phyloP scores from a whole-genome alignment of 352 stramenopile genomes.

The Phytophthora lateralis region DNA sequence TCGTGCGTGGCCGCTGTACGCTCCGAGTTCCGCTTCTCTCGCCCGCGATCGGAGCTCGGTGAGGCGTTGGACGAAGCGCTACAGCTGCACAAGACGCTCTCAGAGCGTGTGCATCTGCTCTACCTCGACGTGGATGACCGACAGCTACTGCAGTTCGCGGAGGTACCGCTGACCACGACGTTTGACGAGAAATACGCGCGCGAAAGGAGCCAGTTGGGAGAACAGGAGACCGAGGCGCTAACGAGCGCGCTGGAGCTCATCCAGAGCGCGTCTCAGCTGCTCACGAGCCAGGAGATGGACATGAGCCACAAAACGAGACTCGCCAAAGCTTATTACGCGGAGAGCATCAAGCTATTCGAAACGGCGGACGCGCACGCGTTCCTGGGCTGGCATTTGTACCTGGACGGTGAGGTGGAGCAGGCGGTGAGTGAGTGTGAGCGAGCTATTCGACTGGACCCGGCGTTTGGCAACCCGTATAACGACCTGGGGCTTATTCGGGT shows the following conservation, averaged over 20 bases:
- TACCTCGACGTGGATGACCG: conserved; percentile 52
- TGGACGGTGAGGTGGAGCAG: conserved; percentile 60
- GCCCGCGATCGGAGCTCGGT: conserved; percentile 22
- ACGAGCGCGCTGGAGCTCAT: conserved; percentile 62
- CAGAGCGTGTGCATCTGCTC: conserved; percentile 68
- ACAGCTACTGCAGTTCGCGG: conserved; percentile 45
- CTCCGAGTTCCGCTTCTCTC: conserved; percentile 46
- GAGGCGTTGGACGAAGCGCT: conserved; percentile 67
- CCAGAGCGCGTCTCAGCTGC: conserved; percentile 49
- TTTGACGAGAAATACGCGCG: conserved; percentile 63
- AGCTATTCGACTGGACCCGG: conserved; percentile 69
- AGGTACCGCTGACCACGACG: conserved; percentile 32
- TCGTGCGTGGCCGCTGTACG: conserved; percentile 65
- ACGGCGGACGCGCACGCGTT: conserved; percentile 74
- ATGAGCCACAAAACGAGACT: conserved; percentile 58
- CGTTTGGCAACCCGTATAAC: conserved; percentile 78
- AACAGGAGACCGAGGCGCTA: conserved; percentile 39
- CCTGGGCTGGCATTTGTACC: conserved; percentile 70
- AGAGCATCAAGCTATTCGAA: conserved; percentile 69
- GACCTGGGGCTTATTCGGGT: conserved; percentile 70
- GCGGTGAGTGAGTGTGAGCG: conserved; percentile 60
- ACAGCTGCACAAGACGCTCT: conserved; percentile 65
- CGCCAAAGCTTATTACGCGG: conserved; percentile 67
- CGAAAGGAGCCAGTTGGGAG: conserved; percentile 37
- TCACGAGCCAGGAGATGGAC: conserved; percentile 48